A percentile compares a stretch with the other conserved stretches of the same genome.
These are phyloP conservation scores for Malus hybrid DNA, from an alignment of 331 rosid species.

Conservation along the genomic window DNA sequence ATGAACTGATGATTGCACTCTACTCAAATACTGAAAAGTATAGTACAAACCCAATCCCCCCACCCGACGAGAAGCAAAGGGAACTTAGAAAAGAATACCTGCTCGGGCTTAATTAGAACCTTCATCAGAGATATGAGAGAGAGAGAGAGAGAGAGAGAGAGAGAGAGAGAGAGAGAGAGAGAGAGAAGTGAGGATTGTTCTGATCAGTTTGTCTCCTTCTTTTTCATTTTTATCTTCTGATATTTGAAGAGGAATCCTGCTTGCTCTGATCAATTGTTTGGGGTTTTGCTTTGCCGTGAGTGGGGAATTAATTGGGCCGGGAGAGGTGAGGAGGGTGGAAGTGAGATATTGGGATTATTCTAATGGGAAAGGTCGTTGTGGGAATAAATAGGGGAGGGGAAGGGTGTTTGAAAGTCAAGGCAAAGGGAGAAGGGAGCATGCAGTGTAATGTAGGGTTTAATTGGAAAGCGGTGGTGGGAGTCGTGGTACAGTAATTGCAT, in stretches of 20 bases:
- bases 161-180: conserved; percentile 5
- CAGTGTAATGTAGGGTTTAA: conserved; percentile 27
- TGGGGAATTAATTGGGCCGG: conserved; percentile 7
- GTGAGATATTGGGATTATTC: conserved; percentile 44
- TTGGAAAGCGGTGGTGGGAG: conserved; percentile 69
- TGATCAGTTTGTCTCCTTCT: conserved; percentile 42
- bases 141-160: neutral
- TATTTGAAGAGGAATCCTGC: too few relatives aligned
- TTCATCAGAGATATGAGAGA: conserved; percentile 29
- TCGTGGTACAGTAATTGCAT: conserved; percentile 10
- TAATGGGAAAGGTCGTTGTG: conserved; percentile 80
- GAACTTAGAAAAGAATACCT: conserved; percentile 51
- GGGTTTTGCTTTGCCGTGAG: conserved; percentile 23
- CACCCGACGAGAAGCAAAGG: conserved; percentile 59
- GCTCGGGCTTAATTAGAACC: conserved; percentile 76
- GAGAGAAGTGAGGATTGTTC: conserved; percentile 27
- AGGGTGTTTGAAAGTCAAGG: conserved; percentile 58
- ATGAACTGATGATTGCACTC: conserved; percentile 12
- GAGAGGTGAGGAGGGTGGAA: conserved; percentile 10
- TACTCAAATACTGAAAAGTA: conserved; percentile 10
- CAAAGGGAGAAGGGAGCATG: neutral
- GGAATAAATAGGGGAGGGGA: conserved; percentile 50
- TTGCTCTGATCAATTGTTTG: conserved; percentile 2
- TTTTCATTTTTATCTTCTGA: neutral
- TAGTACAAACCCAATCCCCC: conserved; percentile 37